These are phyloP conservation scores for Syzygium aqueum DNA, from an alignment of 345 rosid genomes.

Conservation along the genomic window DNA sequence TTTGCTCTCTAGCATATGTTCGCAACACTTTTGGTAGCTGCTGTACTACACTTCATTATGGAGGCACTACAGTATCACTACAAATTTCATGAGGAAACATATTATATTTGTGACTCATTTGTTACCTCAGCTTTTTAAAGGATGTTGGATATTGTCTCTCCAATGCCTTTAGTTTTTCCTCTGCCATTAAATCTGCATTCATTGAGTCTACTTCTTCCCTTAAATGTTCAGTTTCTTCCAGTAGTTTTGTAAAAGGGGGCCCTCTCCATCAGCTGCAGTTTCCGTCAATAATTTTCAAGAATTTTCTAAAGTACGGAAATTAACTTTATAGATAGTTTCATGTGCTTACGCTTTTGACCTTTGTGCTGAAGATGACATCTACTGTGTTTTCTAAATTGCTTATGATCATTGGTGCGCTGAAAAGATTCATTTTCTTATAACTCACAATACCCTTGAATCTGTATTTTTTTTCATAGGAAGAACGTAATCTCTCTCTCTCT, in stretches of 20 bases:
- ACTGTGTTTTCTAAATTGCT: neutral
- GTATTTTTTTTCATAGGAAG: neutral
- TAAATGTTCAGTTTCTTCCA: neutral
- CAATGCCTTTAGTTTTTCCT: neutral
- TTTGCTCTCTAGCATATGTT: too few relatives aligned
- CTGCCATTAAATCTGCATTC: neutral
- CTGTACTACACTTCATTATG: neutral
- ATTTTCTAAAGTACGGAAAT: neutral
- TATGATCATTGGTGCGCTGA: neutral
- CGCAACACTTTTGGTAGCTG: neutral
- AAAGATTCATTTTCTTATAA: neutral
- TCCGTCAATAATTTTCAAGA: neutral
- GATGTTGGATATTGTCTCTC: neutral
- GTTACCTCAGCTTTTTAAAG: neutral
- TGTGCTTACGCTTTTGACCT: neutral
- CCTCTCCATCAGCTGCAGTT: neutral
- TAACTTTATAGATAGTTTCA: neutral
- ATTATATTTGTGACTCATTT: neutral
- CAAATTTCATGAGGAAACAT: neutral
- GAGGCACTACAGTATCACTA: neutral
- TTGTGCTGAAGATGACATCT: neutral
- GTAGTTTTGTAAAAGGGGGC: neutral
- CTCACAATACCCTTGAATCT: neutral
- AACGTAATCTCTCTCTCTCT: too few relatives aligned
- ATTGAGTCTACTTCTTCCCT: neutral